phyloP scores from a whole-genome alignment of 352 stramenopile genomes.

The Pythium rishiriense region DNA sequence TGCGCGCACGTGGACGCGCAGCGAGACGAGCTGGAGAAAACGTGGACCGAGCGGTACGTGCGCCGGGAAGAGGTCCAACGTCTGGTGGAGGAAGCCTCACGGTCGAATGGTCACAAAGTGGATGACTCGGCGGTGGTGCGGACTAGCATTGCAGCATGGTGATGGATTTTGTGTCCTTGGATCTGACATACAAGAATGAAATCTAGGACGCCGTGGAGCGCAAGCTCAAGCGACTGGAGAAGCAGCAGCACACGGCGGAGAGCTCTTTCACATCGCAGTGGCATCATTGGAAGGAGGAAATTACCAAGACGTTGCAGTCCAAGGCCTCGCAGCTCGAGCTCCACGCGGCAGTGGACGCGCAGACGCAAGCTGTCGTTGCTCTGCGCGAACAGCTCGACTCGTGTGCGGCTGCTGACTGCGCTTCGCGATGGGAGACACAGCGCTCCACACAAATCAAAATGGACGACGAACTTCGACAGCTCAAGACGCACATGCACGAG shows the following conservation, averaged over 20 bases:
- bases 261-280: slow-evolving; percentile 8
- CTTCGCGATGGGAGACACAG: not conserved
- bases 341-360: not conserved
- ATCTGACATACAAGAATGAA: too few species aligned
- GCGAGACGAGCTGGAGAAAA: not conserved
- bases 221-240: slow-evolving; percentile 22
- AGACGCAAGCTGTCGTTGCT: not conserved
- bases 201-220: slow-evolving; percentile 13
- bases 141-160: too few species aligned
- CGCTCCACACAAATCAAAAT: not conserved
- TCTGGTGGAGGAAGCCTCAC: not conserved
- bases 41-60: not conserved
- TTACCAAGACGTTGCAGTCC: not conserved
- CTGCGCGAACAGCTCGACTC: not conserved
- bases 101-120: too few species aligned
- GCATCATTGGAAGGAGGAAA: slow-evolving; percentile 2
- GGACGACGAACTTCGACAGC: not conserved
- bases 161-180: too few species aligned
- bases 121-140: too few species aligned
- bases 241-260: slow-evolving; percentile 7
- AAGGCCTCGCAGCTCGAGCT: slow-evolving; percentile 15
- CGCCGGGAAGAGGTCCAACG: not conserved
- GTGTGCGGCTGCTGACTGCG: not conserved
- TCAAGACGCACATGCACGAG: slow-evolving; percentile 28
- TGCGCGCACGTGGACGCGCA: slow-evolving; percentile 14